A percentile compares a stretch with the other conserved stretches of the same genome.
phyloP scores from a whole-genome alignment of 2,329 filamentous ascomycete genomes.

The Bipolaris zeicola region DNA sequence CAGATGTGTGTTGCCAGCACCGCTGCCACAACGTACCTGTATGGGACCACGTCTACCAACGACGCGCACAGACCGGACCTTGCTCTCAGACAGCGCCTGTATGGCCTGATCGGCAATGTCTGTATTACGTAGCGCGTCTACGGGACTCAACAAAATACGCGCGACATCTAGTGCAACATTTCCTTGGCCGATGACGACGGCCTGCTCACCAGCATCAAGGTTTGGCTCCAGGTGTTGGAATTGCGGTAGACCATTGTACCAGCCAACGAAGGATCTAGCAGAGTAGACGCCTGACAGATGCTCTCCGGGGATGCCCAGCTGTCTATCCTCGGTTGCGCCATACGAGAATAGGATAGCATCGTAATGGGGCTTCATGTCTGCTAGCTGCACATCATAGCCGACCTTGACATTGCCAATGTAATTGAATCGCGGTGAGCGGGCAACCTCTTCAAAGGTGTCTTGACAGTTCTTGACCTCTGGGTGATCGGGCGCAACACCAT shows the following conservation, averaged over 20 bases:
- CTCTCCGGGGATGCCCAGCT: slow-evolving; percentile 80
- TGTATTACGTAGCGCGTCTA: slow-evolving; percentile 75
- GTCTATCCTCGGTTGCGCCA: slow-evolving; percentile 82
- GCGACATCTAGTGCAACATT: slow-evolving; percentile 96
- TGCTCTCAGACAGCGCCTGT: slow-evolving; percentile 72
- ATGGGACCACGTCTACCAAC: slow-evolving; percentile 87
- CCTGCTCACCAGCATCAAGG: slow-evolving; percentile 76
- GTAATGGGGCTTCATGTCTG: slow-evolving; percentile 77
- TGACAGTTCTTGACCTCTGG: slow-evolving; percentile 99
- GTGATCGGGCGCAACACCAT: slow-evolving; percentile 97
- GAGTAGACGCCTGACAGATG: slow-evolving; percentile 79
- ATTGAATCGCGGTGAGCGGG: slow-evolving; percentile 78
- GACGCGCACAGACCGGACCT: slow-evolving; percentile 79
- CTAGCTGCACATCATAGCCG: slow-evolving; percentile 71
- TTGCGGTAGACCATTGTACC: slow-evolving; percentile 96
- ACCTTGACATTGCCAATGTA: slow-evolving; percentile 91
- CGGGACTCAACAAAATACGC: slow-evolving; percentile 77
- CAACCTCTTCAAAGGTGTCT: slow-evolving; percentile 90
- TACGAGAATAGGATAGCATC: slow-evolving; percentile 93
- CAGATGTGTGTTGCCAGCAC: background rate
- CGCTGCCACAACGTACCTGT: slow-evolving; percentile 62
- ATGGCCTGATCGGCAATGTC: slow-evolving; percentile 89
- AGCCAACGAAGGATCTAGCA: slow-evolving; percentile 91
- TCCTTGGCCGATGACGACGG: slow-evolving; percentile 88
- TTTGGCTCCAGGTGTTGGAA: slow-evolving; percentile 74